Base-by-base conservation (phyloP, 2,329 filamentous ascomycete species). In the Phialophora verrucosa region DNA sequence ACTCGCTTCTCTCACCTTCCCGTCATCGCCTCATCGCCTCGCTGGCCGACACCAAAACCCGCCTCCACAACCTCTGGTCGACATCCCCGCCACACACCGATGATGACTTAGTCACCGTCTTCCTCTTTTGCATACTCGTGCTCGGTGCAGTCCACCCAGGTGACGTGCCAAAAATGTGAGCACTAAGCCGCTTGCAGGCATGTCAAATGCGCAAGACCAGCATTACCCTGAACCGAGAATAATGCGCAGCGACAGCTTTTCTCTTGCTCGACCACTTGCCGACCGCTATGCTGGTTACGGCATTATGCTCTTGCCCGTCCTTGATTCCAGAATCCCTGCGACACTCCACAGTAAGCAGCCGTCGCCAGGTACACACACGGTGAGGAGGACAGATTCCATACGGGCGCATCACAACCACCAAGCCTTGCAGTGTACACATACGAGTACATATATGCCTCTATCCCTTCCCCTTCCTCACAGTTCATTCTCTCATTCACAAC, bases 401-500 rank as follows among this genome's bases (percentile, higher is more conserved):
- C 10, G 7, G 31, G 31, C 31, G 8, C 31, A 31, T 31, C 32
- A 35, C 32, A 11, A 35, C 11, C 27, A 53, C 49, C 14, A 35
- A 35, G 49, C 42, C 42, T 5, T 38, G 38, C 38, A 6, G 38
- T 42, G 38, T 44, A 23, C 42, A 8, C 14, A 62, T 65, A 55
- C n/a, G n/a, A n/a, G n/a, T n/a, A n/a, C 59, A 65, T 64, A 67
- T 59, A 66, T 38, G 29, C 50, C 29, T 53, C 49, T 17, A 17
- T 17, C 44, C 42, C 62, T 54, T 50, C 20, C 27, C 27, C 27
- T 25, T 56, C 29, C 44, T 23, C 29, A 35, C 29, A 54, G 25
- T 35, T 27, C 56, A 62, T 55, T 63, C 63, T 59, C 56, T 65
- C 63, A 67, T 66, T 68, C 65, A 38, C 44, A 60, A 61, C 63